A percentile compares a stretch with the other conserved stretches of the same genome.
Conservation (phyloP, 2,329 filamentous ascomycete genomes). For the Diaporthe australafricana region DNA sequence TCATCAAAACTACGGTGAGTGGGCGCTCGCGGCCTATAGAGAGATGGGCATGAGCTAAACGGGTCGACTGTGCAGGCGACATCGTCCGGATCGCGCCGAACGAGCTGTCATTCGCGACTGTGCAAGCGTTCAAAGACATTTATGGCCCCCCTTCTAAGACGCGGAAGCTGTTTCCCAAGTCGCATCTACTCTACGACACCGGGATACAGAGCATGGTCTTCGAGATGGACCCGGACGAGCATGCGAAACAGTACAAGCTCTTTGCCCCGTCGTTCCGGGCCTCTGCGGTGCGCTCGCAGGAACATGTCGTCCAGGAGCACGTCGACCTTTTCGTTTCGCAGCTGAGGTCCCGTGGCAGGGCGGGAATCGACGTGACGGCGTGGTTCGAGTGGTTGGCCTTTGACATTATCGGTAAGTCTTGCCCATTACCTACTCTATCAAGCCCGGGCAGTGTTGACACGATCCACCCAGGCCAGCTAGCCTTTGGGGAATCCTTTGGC, state of each 20-base stretch:
- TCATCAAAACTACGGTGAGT: slow-evolving; percentile 37
- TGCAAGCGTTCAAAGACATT: slow-evolving; percentile 37
- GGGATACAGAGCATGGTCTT: slow-evolving; percentile 37
- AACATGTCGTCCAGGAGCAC: slow-evolving; percentile 41
- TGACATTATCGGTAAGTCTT: slow-evolving; percentile 40
- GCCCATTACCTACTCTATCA: fast-evolving
- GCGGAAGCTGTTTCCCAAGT: slow-evolving; percentile 39
- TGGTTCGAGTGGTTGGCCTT: slow-evolving; percentile 43
- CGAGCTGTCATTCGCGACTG: slow-evolving; percentile 39
- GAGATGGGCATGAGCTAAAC: neutral
- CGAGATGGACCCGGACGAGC: slow-evolving; percentile 39
- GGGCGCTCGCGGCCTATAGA: too few species aligned
- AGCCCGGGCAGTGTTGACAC: neutral
- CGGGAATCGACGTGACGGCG: slow-evolving; percentile 38
- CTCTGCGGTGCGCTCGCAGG: slow-evolving; percentile 40
- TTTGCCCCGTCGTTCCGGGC: slow-evolving; percentile 40
- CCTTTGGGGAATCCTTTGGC: slow-evolving; percentile 40
- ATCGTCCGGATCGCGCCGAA: slow-evolving; percentile 40
- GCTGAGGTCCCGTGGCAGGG: slow-evolving; percentile 24
- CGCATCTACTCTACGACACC: slow-evolving; percentile 38
- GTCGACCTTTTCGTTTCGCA: slow-evolving; percentile 40
- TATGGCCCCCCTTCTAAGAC: slow-evolving; percentile 38
- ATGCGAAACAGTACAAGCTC: slow-evolving; percentile 39
- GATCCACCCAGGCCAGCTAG: slow-evolving; percentile 35
- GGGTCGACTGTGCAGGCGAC: slow-evolving; percentile 11